Base-by-base conservation (phyloP, 1,284 basidiomycete genomes). In the Hypsizygus ulmarius region DNA sequence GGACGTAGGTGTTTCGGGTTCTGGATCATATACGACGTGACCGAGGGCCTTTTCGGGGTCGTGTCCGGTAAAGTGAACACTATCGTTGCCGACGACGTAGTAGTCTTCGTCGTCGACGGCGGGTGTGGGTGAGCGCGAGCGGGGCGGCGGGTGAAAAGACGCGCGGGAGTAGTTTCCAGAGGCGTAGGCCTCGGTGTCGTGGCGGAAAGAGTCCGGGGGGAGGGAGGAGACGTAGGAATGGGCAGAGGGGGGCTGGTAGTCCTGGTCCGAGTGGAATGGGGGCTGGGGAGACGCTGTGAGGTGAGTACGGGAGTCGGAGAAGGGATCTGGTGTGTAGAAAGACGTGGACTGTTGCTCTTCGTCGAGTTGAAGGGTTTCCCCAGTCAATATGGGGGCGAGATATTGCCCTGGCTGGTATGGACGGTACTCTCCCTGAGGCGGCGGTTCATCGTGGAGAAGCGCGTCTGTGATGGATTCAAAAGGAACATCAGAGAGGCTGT, bases 41-140 rank as follows among this genome's bases (percentile, higher is more conserved):
- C 68, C 52, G 47, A 43, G 52, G 21, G 58, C 57, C 47, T 69
- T 69, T 53, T 68, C 68, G 5, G 62, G 61, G 53, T 70, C 67
- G 44, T 45, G 49, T 2, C 77, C 76, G 1, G 72, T 76, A 55
- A 79, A 75, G 51, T 82, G 78, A 18, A 79, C 62, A 47, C 77
- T 77, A 33, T 74, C 74, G 48, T 80, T 68, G 12, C 70, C 77
- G 5, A 78, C 73, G 21, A 82, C 69, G 49, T 73, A 72, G 50
- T 85, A 85, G 57, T 82, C 82, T 50, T 86, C 85, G 36, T 86
- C 82, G 37, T 84, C 84, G 10, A 77, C 75, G 5, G 81, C 79
- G 7, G 85, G 84, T 1, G 86, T 87, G 0, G 85, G 85, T 2
- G 86, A 87, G 16, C 85, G 78, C 15, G 85, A 87, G 42, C 82